These are phyloP conservation scores for Trichoderma sp. DNA, from an alignment of 2,329 filamentous ascomycete genomes.

Conservation along the genomic window DNA sequence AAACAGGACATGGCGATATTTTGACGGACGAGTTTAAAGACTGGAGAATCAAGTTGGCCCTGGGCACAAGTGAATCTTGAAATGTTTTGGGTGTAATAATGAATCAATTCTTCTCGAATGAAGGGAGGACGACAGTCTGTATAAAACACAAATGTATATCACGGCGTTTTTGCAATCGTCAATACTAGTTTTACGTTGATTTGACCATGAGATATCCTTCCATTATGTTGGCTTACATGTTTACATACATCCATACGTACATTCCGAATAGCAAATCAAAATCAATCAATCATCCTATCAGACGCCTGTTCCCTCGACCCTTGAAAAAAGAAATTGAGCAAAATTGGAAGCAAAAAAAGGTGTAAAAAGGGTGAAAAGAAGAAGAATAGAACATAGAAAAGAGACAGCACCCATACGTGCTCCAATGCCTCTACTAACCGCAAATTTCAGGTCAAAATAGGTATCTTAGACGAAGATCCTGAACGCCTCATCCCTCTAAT, in stretches of 20 bases:
- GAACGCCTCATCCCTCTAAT: conserved; percentile 3
- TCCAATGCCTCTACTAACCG: neutral
- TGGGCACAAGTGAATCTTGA: conserved; percentile 23
- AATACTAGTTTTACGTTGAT: neutral
- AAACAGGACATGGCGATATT: conserved; percentile 72
- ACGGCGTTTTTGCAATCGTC: neutral
- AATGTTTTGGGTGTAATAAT: neutral
- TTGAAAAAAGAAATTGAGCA: neutral
- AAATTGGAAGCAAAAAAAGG: neutral
- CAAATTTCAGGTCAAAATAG: neutral
- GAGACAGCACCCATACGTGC: neutral
- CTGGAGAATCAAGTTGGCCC: conserved; percentile 62
- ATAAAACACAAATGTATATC: neutral
- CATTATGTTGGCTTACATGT: neutral
- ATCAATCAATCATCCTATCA: neutral
- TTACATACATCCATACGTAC: neutral
- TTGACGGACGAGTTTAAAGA: conserved; percentile 73
- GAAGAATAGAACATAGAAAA: neutral
- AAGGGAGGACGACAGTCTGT: too few species aligned
- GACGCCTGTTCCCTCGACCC: neutral
- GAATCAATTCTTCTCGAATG: too few species aligned
- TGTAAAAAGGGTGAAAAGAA: neutral
- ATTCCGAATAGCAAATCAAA: neutral
- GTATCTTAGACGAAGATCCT: conserved; percentile 8
- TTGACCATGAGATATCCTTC: neutral